Conservation (phyloP, 139 green algal species). For the Yamagishiella unicocca region DNA sequence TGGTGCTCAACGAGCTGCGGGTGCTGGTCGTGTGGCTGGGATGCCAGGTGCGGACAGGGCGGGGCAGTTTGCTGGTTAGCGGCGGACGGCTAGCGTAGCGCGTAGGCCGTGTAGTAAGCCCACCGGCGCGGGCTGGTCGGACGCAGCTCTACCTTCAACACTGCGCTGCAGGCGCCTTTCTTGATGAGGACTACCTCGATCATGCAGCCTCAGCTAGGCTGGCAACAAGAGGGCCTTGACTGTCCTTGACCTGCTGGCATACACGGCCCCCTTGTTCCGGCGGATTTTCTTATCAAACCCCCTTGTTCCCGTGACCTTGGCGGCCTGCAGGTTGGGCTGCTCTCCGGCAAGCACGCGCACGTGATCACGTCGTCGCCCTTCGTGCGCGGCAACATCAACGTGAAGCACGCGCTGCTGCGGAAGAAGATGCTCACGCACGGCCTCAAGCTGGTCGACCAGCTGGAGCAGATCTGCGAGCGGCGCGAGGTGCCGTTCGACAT, state of each 20-base stretch:
- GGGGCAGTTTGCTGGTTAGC: neutral
- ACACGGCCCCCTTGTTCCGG: too few relatives aligned
- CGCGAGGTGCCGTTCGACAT: constrained; percentile 65
- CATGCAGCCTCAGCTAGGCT: too few relatives aligned
- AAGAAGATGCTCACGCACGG: constrained; percentile 55
- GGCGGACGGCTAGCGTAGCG: too few relatives aligned
- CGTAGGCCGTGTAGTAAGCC: neutral
- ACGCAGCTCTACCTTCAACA: too few relatives aligned
- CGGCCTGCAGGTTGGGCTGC: constrained; percentile 34
- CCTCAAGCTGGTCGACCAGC: constrained; percentile 42
- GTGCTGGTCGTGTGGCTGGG: constrained; percentile 72
- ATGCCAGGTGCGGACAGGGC: constrained; percentile 57
- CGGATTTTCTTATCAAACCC: too few relatives aligned
- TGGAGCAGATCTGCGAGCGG: constrained; percentile 58
- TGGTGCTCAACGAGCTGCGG: constrained; percentile 79
- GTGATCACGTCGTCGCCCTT: constrained; percentile 63
- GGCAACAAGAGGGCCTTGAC: too few relatives aligned
- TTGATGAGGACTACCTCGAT: too few relatives aligned
- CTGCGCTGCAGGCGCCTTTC: too few relatives aligned
- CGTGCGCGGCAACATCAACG: constrained; percentile 56
- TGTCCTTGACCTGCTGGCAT: too few relatives aligned
- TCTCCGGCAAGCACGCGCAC: constrained; percentile 66
- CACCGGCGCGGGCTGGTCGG: too few relatives aligned
- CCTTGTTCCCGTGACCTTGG: neutral
- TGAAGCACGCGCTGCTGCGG: constrained; percentile 65